Conservation (phyloP, 345 rosid species). For the Reutealis trisperma region DNA sequence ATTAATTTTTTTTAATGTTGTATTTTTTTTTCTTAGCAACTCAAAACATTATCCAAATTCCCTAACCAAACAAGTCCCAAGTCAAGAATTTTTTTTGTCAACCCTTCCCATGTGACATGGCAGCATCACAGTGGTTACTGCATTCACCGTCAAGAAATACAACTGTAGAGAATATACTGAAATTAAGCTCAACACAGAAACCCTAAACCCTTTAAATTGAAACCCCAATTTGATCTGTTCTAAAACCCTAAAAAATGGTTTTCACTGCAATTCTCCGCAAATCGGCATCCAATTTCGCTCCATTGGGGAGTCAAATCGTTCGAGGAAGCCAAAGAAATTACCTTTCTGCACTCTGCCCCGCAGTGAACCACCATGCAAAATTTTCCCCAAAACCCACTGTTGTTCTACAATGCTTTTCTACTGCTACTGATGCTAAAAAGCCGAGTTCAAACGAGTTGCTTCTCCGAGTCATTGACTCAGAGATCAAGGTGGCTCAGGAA, state of each 20-base stretch:
- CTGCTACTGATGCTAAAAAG: slow-evolving; percentile 34
- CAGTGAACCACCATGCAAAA: slow-evolving; percentile 20
- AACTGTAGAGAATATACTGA: background rate
- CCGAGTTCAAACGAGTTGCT: slow-evolving; percentile 53
- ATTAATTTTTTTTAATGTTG: too few species aligned
- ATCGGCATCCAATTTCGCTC: slow-evolving; percentile 42
- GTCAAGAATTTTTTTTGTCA: too few species aligned
- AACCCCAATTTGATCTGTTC: background rate
- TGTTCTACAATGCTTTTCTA: slow-evolving; percentile 32
- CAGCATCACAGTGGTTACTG: background rate
- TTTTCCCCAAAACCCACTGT: slow-evolving; percentile 24
- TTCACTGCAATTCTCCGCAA: slow-evolving; percentile 46
- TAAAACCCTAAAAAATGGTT: slow-evolving; percentile 38
- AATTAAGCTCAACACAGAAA: background rate
- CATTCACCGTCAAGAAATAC: background rate
- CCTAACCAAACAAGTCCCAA: too few species aligned
- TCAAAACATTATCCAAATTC: too few species aligned
- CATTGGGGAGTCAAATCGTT: slow-evolving; percentile 43
- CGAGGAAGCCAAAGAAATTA: slow-evolving; percentile 32
- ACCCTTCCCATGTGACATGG: background rate
- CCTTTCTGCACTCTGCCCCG: slow-evolving; percentile 32
- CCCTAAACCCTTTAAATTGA: slow-evolving; percentile 1
- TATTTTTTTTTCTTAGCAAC: too few species aligned
- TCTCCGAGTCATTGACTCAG: slow-evolving; percentile 60
- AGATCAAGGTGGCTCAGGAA: slow-evolving; percentile 64